Evolutionary conservation across 164 flowering plant species (phyloP).

Genomic region (Santalum album): DNA sequence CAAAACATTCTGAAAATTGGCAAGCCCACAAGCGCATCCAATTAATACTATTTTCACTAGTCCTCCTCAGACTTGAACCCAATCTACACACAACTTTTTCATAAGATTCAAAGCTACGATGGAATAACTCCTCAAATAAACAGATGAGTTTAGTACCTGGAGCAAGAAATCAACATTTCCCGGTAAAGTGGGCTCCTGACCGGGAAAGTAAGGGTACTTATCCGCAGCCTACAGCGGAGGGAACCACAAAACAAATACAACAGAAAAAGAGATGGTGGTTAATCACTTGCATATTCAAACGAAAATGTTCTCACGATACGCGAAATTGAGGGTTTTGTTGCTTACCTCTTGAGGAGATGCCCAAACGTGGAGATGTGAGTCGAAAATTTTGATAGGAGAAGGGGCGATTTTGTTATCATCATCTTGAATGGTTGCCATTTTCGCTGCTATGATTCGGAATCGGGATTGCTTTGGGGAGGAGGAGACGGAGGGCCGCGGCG

Average conservation of each 20-base stretch:
- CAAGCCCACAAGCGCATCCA: no score
- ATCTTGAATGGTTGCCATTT: conserved; percentile 17
- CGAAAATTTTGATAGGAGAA: conserved; percentile 37
- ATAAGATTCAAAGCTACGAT: no score
- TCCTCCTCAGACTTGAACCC: no score
- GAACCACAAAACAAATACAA: not conserved
- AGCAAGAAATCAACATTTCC: conserved; percentile 67
- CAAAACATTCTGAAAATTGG: no score
- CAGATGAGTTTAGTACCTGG: conserved; percentile 37
- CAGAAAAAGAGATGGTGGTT: no score
- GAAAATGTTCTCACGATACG: no score
- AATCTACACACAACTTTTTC: no score
- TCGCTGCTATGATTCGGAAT: conserved; percentile 11
- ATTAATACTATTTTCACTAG: no score
- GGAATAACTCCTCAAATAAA: no score
- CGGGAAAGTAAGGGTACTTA: conserved; percentile 77
- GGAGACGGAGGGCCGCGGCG: not conserved
- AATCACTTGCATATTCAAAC: no score
- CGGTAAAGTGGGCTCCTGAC: conserved; percentile 74
- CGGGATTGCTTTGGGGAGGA: conserved; percentile 5
- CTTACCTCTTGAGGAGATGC: conserved; percentile 79
- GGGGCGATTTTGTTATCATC: not conserved
- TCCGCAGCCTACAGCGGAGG: conserved; percentile 40
- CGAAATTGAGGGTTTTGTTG: not conserved
- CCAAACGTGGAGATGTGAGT: conserved; percentile 89